Evolutionary conservation across 192 early-diverging fungal genomes (phyloP).

Genomic region (Coemansia sp.): DNA sequence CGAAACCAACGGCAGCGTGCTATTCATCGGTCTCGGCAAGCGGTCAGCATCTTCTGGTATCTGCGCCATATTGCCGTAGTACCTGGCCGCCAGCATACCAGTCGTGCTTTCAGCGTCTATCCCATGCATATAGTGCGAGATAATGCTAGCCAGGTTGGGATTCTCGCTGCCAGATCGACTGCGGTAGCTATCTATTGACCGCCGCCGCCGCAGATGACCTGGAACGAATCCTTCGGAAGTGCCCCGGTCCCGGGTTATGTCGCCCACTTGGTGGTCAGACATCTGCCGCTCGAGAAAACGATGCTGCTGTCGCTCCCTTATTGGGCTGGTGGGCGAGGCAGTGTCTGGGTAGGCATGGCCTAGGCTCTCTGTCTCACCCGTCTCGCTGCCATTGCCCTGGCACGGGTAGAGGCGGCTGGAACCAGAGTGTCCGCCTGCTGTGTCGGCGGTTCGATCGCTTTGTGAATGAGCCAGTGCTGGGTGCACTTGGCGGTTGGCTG

Average conservation of each 20-base stretch:
- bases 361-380: neutral
- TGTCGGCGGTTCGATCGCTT: neutral
- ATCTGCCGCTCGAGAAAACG: neutral
- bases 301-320: constrained; percentile 7
- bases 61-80: constrained; percentile 50
- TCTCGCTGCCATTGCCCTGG: neutral
- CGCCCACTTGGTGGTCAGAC: constrained; percentile 8
- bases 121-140: constrained; percentile 46
- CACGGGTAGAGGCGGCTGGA: neutral
- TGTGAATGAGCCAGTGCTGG: neutral
- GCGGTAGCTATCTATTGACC: constrained; percentile 11
- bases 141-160: constrained; percentile 24
- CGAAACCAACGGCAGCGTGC: constrained; percentile 53
- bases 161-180: constrained; percentile 14
- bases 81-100: constrained; percentile 36
- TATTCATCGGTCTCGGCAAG: constrained; percentile 49
- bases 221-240: constrained; percentile 8
- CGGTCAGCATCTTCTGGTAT: constrained; percentile 28
- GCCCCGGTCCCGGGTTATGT: neutral
- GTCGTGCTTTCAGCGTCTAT: constrained; percentile 32
- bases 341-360: neutral
- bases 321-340: neutral
- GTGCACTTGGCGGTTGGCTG: neutral
- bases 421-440: neutral
- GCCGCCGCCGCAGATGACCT: neutral